These are phyloP conservation scores for Coemansia sp. DNA, from an alignment of 192 early-diverging fungal species.

Conservation along the genomic window DNA sequence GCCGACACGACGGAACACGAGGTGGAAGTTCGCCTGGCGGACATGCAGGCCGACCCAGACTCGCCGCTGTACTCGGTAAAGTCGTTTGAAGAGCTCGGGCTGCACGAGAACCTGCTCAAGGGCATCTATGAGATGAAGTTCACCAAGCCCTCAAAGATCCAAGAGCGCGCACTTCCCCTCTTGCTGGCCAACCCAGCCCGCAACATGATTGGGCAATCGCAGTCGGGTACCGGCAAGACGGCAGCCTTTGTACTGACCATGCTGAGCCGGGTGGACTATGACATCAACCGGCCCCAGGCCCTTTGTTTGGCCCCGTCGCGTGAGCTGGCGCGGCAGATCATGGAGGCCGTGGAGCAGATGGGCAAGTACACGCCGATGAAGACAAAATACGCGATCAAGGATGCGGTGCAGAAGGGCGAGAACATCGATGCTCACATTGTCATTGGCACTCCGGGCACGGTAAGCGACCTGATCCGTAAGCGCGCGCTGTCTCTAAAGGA, in stretches of 20 bases:
- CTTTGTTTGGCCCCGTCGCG: slow-evolving; percentile 89
- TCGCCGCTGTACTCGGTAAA: slow-evolving; percentile 78
- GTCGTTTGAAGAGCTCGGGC: slow-evolving; percentile 72
- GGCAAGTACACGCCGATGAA: slow-evolving; percentile 83
- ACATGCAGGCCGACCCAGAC: slow-evolving; percentile 67
- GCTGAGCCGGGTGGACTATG: slow-evolving; percentile 79
- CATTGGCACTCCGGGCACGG: slow-evolving; percentile 94
- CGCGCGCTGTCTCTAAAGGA: slow-evolving; percentile 59
- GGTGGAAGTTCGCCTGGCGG: slow-evolving; percentile 62
- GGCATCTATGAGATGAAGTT: slow-evolving; percentile 94
- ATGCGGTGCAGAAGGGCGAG: slow-evolving; percentile 54
- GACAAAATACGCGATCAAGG: slow-evolving; percentile 77
- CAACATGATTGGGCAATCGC: slow-evolving; percentile 98
- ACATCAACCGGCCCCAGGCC: slow-evolving; percentile 68
- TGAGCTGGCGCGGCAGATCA: slow-evolving; percentile 93
- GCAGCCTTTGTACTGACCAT: slow-evolving; percentile 94
- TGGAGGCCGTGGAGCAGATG: slow-evolving; percentile 87
- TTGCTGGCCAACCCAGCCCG: slow-evolving; percentile 80
- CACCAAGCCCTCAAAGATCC: slow-evolving; percentile 91
- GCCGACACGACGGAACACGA: slow-evolving; percentile 25
- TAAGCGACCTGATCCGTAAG: slow-evolving; percentile 70
- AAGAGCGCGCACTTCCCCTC: slow-evolving; percentile 89
- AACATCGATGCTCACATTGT: slow-evolving; percentile 77
- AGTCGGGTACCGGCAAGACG: slow-evolving; percentile 97
- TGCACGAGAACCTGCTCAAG: slow-evolving; percentile 80